Percentiles rank a stretch among this genome's conserved stretches.
Evolutionary conservation across 306 rosid species (phyloP).

Genomic region (Malus domestica): ASM211411v1 NC_041796.1:30670501-30671000

Average conservation of each 20-base stretch:
- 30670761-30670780: slow-evolving; percentile 18
- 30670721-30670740: not conserved
- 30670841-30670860: slow-evolving; percentile 21
- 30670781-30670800: slow-evolving; percentile 10
- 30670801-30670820: slow-evolving; percentile 28
- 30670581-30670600: not conserved
- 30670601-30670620: not conserved
- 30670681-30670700: not conserved
- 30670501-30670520: no score
- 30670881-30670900: slow-evolving; percentile 32
- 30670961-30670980: slow-evolving; percentile 14
- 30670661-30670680: slow-evolving; percentile 8
- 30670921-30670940: slow-evolving; percentile 15
- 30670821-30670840: slow-evolving; percentile 22
- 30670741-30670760: not conserved
- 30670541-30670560: not conserved
- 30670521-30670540: not conserved
- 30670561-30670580: not conserved
- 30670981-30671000: slow-evolving; percentile 11
- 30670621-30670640: not conserved
- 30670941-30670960: slow-evolving; percentile 2
- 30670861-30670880: slow-evolving; percentile 38
- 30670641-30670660: slow-evolving; percentile 25
- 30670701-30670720: not conserved
- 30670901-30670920: slow-evolving; percentile 16